Percentiles rank a stretch among this genome's conserved stretches.
These are phyloP conservation scores for Monilinia vaccinii-corymbosi DNA, from an alignment of 2,329 filamentous ascomycete species.

Conservation along the genomic window DNA sequence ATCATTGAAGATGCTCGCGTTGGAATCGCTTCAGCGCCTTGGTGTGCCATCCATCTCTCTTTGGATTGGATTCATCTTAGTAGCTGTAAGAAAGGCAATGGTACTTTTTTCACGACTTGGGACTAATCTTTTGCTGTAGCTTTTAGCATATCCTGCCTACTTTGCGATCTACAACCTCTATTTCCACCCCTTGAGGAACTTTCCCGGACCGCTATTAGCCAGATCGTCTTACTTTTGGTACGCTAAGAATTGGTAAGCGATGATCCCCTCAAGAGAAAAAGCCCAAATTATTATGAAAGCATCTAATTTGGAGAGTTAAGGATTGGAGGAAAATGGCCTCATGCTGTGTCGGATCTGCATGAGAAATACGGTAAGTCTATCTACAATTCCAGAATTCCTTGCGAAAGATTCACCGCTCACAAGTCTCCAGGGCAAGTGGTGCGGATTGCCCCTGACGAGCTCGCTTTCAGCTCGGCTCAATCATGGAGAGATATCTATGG, in stretches of 20 bases:
- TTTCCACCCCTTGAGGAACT: constrained; percentile 8
- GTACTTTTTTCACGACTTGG: neutral
- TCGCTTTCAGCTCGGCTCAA: constrained; percentile 3
- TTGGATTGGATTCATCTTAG: neutral
- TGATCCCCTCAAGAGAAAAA: neutral
- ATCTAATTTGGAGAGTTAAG: neutral
- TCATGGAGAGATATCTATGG: constrained; percentile 5
- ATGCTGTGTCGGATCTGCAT: neutral
- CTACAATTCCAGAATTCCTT: neutral
- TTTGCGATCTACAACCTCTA: constrained; percentile 6
- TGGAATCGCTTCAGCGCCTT: neutral
- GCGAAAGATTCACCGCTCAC: neutral
- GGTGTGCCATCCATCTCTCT: neutral
- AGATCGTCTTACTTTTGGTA: constrained; percentile 6
- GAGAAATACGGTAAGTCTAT: neutral
- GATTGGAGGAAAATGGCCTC: constrained; percentile 2
- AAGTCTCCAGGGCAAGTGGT: neutral
- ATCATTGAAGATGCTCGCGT: neutral
- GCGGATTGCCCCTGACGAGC: constrained; percentile 1
- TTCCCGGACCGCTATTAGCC: constrained; percentile 4
- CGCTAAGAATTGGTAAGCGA: neutral
- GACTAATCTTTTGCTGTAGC: neutral
- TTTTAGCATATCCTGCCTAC: neutral
- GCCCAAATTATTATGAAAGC: neutral
- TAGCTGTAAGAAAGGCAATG: neutral